A percentile compares a stretch with the other conserved stretches of the same genome.
These are phyloP conservation scores for Pseudogymnoascus sp. DNA, from an alignment of 2,329 filamentous ascomycete species.

Conservation along the genomic window DNA sequence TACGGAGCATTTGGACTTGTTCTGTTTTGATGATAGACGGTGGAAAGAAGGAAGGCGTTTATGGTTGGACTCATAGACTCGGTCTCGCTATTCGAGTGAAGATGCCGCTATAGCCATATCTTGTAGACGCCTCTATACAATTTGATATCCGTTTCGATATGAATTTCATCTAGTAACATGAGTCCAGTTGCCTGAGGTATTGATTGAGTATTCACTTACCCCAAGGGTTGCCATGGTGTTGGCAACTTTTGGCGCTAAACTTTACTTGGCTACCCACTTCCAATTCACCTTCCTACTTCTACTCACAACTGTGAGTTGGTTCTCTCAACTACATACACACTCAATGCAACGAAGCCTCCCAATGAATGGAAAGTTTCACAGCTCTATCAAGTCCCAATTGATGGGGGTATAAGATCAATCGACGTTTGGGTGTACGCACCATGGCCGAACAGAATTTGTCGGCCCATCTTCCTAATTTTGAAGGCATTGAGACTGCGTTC, in stretches of 20 bases:
- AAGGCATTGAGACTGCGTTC: too few relatives aligned
- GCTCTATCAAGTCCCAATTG: too few relatives aligned
- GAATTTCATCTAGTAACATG: background rate
- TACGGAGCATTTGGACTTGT: constrained; percentile 3
- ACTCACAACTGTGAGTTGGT: background rate
- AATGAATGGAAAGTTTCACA: too few relatives aligned
- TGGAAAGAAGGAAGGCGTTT: constrained; percentile 5
- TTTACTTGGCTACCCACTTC: background rate
- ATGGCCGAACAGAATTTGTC: too few relatives aligned
- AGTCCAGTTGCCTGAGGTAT: background rate
- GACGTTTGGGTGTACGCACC: too few relatives aligned
- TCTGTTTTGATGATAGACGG: constrained; percentile 8
- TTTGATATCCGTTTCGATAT: constrained; percentile 2
- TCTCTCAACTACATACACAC: too few relatives aligned
- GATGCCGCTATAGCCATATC: constrained; percentile 3
- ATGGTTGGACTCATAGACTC: constrained; percentile 5
- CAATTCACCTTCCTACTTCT: background rate
- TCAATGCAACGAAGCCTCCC: too few relatives aligned
- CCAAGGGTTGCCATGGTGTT: background rate
- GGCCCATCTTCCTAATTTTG: too few relatives aligned
- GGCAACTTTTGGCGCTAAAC: background rate
- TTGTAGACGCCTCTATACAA: constrained; percentile 5
- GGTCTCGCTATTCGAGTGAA: constrained; percentile 7
- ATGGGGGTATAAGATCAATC: too few relatives aligned
- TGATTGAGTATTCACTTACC: too few relatives aligned